A percentile compares a stretch with the other conserved stretches of the same genome.
These are phyloP conservation scores for Iris pallida DNA, from an alignment of 116 monocot genomes.

Conservation along the genomic window DNA sequence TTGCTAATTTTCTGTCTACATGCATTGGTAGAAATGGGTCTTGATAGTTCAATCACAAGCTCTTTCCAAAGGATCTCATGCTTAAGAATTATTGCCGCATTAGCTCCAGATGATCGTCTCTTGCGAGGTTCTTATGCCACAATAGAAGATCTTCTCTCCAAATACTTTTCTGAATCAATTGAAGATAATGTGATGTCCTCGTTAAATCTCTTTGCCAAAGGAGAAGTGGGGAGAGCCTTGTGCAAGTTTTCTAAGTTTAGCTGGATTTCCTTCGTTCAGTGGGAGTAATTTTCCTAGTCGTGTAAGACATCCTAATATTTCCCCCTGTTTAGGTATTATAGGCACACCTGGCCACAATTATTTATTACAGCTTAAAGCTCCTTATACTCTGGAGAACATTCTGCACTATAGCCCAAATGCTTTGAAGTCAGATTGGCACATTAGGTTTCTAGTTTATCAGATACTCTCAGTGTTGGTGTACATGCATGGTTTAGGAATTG, in stretches of 20 bases:
- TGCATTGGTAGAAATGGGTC: background rate
- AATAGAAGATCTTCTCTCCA: constrained; percentile 34
- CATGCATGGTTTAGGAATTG: constrained; percentile 65
- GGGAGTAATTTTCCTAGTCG: constrained; percentile 20
- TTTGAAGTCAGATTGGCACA: constrained; percentile 82
- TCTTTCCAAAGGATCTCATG: constrained; percentile 8
- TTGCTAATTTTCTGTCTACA: constrained; percentile 5
- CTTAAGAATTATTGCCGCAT: constrained; percentile 23
- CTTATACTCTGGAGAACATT: constrained; percentile 69
- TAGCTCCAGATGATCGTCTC: constrained; percentile 39
- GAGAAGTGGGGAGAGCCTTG: constrained; percentile 30
- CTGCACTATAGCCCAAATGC: constrained; percentile 67
- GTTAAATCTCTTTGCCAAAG: constrained; percentile 53
- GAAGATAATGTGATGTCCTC: constrained; percentile 77
- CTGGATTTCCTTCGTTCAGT: constrained; percentile 48
- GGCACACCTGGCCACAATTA: constrained; percentile 34
- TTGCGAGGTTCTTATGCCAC: constrained; percentile 26
- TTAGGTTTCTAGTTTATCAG: constrained; percentile 80
- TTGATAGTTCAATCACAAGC: constrained; percentile 1
- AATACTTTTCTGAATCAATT: constrained; percentile 37
- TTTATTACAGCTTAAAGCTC: constrained; percentile 59
- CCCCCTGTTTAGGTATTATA: constrained; percentile 62
- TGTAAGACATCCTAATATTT: constrained; percentile 85
- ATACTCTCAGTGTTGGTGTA: constrained; percentile 63
- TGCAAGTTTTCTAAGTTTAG: constrained; percentile 52